A percentile compares a stretch with the other conserved stretches of the same genome.
Conservation (phyloP, 352 stramenopile species). For the Phytophthora uliginosa region DNA sequence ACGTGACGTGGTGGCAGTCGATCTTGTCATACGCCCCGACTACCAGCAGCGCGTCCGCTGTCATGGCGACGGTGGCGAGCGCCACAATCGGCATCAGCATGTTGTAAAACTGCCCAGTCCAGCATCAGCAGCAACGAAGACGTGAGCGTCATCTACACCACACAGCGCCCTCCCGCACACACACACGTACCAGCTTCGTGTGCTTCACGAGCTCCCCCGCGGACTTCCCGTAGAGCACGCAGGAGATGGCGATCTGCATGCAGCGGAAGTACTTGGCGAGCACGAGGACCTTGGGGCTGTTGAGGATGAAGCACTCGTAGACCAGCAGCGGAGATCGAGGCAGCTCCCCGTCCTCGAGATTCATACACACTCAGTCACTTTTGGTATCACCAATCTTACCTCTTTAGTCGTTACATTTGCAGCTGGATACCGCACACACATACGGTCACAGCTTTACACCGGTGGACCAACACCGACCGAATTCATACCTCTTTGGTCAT, state of each 20-base stretch:
- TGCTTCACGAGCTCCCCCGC: slow-evolving; percentile 71
- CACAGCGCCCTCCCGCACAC: not conserved
- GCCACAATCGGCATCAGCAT: slow-evolving; percentile 64
- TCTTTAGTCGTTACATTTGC: too few species aligned
- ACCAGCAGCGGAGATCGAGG: slow-evolving; percentile 67
- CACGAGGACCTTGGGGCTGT: slow-evolving; percentile 71
- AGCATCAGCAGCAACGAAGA: slow-evolving; percentile 1
- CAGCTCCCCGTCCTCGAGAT: too few species aligned
- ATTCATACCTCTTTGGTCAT: not conserved
- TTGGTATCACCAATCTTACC: too few species aligned
- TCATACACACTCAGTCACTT: too few species aligned
- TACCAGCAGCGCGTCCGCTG: slow-evolving; percentile 56
- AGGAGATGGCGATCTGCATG: slow-evolving; percentile 75
- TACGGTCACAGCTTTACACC: too few species aligned
- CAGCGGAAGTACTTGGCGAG: slow-evolving; percentile 79
- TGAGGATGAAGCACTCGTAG: slow-evolving; percentile 70
- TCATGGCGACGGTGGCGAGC: slow-evolving; percentile 66
- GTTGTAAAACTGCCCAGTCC: slow-evolving; percentile 49
- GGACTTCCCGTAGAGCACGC: slow-evolving; percentile 74
- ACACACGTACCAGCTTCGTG: slow-evolving; percentile 42
- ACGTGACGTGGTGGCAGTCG: slow-evolving; percentile 77
- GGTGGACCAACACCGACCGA: too few species aligned
- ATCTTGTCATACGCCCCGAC: slow-evolving; percentile 56
- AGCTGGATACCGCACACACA: too few species aligned
- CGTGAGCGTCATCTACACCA: not conserved